Evolutionary conservation across 371 early-diverging fungal species (phyloP).

Genomic region (Spraguea lophii): DNA sequence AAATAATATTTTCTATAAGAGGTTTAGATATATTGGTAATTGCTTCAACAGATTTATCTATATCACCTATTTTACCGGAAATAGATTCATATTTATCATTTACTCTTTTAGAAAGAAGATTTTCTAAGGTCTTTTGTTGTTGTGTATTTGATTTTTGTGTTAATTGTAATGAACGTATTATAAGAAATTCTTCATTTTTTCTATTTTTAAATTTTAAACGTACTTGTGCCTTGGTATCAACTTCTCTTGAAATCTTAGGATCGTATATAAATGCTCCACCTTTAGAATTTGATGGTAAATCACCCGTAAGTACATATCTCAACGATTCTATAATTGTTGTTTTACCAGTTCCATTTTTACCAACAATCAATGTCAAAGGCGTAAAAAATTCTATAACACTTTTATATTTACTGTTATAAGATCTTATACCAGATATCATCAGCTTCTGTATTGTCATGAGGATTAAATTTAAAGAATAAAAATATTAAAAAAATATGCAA

Average conservation of each 20-base stretch:
- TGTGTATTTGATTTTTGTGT: slow-evolving; percentile 52
- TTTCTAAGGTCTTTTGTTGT: slow-evolving; percentile 64
- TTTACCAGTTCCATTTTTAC: slow-evolving; percentile 89
- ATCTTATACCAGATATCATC: slow-evolving; percentile 70
- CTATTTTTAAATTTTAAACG: slow-evolving; percentile 63
- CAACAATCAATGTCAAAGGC: slow-evolving; percentile 90
- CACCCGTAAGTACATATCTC: slow-evolving; percentile 85
- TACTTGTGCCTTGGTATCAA: slow-evolving; percentile 77
- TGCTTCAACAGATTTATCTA: slow-evolving; percentile 61
- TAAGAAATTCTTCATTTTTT: slow-evolving; percentile 54
- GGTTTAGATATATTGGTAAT: slow-evolving; percentile 69
- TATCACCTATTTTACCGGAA: slow-evolving; percentile 59
- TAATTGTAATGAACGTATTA: slow-evolving; percentile 57
- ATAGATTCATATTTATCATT: slow-evolving; percentile 49
- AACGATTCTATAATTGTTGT: slow-evolving; percentile 94
- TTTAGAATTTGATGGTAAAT: slow-evolving; percentile 65
- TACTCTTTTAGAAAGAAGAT: slow-evolving; percentile 12
- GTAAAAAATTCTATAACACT: slow-evolving; percentile 64
- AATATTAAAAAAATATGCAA: too few relatives aligned
- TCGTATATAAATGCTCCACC: slow-evolving; percentile 84
- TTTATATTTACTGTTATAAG: slow-evolving; percentile 58
- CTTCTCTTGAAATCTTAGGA: slow-evolving; percentile 61
- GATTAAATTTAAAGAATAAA: slow-evolving; percentile 18
- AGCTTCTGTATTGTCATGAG: slow-evolving; percentile 49
- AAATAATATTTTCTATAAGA: slow-evolving; percentile 88